Conservation (phyloP, 2,329 filamentous ascomycete genomes). For the Nemania abortiva region DNA sequence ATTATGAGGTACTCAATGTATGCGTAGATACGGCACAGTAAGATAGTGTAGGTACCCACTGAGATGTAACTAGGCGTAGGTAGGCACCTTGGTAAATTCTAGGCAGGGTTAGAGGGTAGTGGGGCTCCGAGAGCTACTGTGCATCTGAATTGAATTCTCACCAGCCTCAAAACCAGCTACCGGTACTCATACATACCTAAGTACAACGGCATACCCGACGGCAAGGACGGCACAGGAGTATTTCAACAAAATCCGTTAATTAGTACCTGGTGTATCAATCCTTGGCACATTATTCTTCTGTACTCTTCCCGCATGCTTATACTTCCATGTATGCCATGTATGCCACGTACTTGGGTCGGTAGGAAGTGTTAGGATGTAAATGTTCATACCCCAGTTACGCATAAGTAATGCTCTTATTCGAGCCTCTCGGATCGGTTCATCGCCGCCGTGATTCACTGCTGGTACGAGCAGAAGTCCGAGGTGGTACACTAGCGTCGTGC, state of each 20-base stretch:
- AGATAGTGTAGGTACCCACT: too few relatives aligned
- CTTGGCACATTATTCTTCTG: not conserved
- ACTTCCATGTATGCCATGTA: too few relatives aligned
- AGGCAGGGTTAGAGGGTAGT: not conserved
- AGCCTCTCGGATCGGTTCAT: not conserved
- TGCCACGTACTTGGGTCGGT: not conserved
- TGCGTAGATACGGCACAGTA: too few relatives aligned
- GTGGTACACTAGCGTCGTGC: not conserved
- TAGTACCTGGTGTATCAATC: not conserved
- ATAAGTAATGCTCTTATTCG: not conserved
- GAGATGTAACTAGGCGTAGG: too few relatives aligned
- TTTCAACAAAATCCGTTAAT: not conserved
- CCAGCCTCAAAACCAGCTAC: constrained; percentile 23
- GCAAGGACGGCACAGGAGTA: constrained; percentile 21
- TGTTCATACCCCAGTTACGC: too few relatives aligned
- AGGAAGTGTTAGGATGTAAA: not conserved
- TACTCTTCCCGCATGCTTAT: too few relatives aligned
- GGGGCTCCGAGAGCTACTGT: constrained; percentile 1
- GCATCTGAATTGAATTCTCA: not conserved
- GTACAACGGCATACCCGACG: constrained; percentile 25
- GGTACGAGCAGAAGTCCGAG: too few relatives aligned
- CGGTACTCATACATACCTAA: not conserved
- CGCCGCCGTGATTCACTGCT: not conserved
- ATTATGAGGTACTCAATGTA: not conserved
- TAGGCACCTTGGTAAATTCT: too few relatives aligned